Evolutionary conservation across 176 grass and related monocot species (phyloP), one percentile per base, ranked within the genome.

Genomic region (Calamus simplicifolius): DNA sequence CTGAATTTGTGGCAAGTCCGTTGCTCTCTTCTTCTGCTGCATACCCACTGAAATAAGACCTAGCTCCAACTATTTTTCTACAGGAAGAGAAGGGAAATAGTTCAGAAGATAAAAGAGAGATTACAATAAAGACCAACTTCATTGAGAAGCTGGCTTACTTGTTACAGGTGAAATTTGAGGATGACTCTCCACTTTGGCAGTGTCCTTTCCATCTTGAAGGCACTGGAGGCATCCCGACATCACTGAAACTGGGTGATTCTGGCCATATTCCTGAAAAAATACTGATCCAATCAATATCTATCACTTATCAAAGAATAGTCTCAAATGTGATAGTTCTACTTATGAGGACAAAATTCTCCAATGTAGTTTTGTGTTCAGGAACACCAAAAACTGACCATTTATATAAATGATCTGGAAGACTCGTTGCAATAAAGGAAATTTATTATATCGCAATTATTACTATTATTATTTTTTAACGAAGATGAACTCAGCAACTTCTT

Each of bases 31-130:
- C 55, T 50, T 70, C 68, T 70, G 55, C 25, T 51, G 59, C 56
- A 29, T 59, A 70, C 15, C 68, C 68, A 0, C 48, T 27, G 4
- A 70, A 56, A 50, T 70, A 70, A 23, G 59, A 70, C 38, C 68
- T 70, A 13, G 68, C 68, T 70, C 56, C 68, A 70, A 70, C 59
- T 49, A 70, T 17, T 59, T 70, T 70, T 17, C 68, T 70, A 27
- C 2, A 6, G 25, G 29, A 38, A 16, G 29, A 12, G 29, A 6
- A 5, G 18, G 35, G 35, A 43, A 43, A 43, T 7, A 43, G 21
- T 13, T 43, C 1, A 43, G 35, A 10, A 43, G 35, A 43, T 43
- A 3, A 43, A 28, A 58, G 21, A 28, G 8, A 58, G 13, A 67
- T 18, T 2, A 43, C 35, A 43, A 18, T 27, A 35, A 21, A 30